These are phyloP conservation scores for Pyrus betulifolia DNA, from an alignment of 306 rosid genomes.

Conservation along the genomic window DNA sequence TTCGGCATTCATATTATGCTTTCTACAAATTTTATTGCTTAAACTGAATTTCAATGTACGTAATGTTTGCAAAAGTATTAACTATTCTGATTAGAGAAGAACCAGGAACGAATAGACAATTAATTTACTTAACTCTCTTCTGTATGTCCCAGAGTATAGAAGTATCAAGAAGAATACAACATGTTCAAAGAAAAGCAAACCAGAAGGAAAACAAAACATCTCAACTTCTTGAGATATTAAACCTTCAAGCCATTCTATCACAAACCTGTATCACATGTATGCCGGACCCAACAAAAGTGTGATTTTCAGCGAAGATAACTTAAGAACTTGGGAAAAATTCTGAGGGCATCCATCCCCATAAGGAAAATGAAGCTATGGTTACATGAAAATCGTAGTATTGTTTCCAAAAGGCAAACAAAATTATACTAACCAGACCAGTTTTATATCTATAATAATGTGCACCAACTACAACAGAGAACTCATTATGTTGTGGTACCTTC, in stretches of 20 bases:
- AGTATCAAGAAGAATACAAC: neutral
- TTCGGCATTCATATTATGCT: neutral
- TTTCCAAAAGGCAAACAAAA: neutral
- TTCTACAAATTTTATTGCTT: neutral
- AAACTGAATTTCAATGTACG: neutral
- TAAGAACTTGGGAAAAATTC: neutral
- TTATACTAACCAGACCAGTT: neutral
- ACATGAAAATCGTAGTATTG: no score
- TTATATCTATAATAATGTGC: neutral
- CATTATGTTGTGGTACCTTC: constrained; percentile 40
- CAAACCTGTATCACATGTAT: neutral
- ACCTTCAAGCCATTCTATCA: neutral
- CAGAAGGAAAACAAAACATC: neutral
- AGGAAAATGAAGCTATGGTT: neutral
- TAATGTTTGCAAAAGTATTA: neutral
- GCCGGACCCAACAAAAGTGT: neutral
- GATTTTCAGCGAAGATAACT: neutral
- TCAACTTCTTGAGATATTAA: neutral
- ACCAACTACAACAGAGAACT: constrained; percentile 2
- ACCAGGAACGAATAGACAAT: neutral
- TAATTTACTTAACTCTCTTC: neutral
- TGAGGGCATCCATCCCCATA: neutral
- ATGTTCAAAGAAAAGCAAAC: neutral
- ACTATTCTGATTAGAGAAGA: neutral
- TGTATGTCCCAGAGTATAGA: neutral